A percentile compares a stretch with the other conserved stretches of the same genome.
These are phyloP conservation scores for Plasmodium knowlesi DNA, from an alignment of 169 alveolate genomes.

Conservation along the genomic window DNA sequence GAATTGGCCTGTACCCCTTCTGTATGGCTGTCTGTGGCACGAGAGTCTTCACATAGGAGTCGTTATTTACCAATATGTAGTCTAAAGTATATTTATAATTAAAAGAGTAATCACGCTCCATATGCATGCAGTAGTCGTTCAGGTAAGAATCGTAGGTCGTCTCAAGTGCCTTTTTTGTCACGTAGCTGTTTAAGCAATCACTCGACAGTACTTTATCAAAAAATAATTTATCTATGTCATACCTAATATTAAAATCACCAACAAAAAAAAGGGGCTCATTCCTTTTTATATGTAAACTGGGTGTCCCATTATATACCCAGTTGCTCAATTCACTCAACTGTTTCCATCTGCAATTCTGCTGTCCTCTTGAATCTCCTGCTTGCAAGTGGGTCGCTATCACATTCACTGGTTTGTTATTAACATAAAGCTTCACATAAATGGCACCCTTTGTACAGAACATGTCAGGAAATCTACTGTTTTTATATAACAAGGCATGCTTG, in stretches of 20 bases:
- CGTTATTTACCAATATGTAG: constrained; percentile 34
- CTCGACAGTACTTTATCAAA: constrained; percentile 18
- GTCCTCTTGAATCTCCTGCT: constrained; percentile 75
- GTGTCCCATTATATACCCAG: constrained; percentile 82
- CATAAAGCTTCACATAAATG: constrained; percentile 77
- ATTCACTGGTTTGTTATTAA: constrained; percentile 78
- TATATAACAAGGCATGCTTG: constrained; percentile 79
- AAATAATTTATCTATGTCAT: constrained; percentile 22
- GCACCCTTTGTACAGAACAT: constrained; percentile 86
- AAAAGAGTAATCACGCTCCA: constrained; percentile 13
- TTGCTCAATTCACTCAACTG: constrained; percentile 82
- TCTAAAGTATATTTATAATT: constrained; percentile 54
- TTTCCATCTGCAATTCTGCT: constrained; percentile 76
- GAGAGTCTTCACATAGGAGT: constrained; percentile 19
- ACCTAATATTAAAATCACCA: constrained; percentile 61
- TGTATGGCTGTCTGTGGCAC: constrained; percentile 72
- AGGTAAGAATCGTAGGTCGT: constrained; percentile 60
- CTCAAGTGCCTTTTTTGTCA: constrained; percentile 34
- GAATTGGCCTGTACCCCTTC: constrained; percentile 9
- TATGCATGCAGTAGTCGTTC: constrained; percentile 60
- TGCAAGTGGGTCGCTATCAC: constrained; percentile 89
- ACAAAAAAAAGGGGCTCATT: constrained; percentile 75
- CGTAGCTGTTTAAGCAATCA: constrained; percentile 31
- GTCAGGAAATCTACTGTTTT: constrained; percentile 77
- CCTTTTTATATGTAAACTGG: constrained; percentile 69